Base-by-base conservation (phyloP, 192 early-diverging fungal species). In the Physocladia obscura region DNA sequence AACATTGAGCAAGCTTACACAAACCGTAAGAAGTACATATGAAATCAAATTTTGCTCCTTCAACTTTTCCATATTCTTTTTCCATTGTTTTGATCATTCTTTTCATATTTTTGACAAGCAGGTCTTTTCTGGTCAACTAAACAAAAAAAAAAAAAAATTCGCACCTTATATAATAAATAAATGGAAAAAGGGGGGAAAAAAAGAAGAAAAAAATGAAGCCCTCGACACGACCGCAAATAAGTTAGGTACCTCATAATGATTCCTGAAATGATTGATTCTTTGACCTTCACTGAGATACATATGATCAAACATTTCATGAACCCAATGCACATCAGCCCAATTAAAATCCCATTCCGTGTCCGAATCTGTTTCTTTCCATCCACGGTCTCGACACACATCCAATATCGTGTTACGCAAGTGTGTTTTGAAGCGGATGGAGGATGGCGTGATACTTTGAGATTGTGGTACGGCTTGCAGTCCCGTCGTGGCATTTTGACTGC, bases 51-150 rank as follows among this genome's bases (percentile, higher is more conserved):
- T 87, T 87, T 40, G 67, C 52, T 1, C 83, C 67, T 60, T 88
- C 86, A 49, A 71, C 54, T 56, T 84, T 83, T 19, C 86, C 86
- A 60, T 82, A 79, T 62, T 82, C 79, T 65, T 84, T 84, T 35
- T 84, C 82, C 32, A 87, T 77, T 3, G 78, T 78, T 73, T 87
- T 87, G n/a, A 87, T 83, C 84, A 87, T 87, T 24, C 86, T 59
- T 62, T 88, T 88, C 50, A 88, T 75, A 75, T 88, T 88, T 77
- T 88, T 88, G 40, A 88, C 83, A 1, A 88, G 76, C 27, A 88
- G 76, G 63, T 88, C 86, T 72, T 88, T 88, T 26, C 86, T 72
- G 21, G 86, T 88, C 38, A 88, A 69, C 85, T 87, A 50, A 13
- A 1, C n/a, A 8, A 35, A 30, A 67, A 24, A 19, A 21, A 11